Base-by-base conservation (phyloP, 768 basidiomycete species). In the Rhodotorula sphaerocarpa region DNA sequence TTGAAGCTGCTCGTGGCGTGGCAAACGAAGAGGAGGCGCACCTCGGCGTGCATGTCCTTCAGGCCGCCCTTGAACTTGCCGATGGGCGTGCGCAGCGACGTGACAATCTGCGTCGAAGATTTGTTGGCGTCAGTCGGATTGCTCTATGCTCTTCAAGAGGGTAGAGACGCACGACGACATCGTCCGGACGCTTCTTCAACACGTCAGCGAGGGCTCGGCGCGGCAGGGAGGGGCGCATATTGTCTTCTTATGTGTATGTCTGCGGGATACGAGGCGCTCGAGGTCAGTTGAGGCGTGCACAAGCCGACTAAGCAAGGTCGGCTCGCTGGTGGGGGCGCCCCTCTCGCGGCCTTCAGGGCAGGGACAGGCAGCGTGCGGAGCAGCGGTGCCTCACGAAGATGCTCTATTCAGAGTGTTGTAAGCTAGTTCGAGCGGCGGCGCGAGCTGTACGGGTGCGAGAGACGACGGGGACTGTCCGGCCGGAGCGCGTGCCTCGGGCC, bases 41-140 rank as follows among this genome's bases (percentile, higher is more conserved):
- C 63, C 44, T 64, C 63, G 21, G 63, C 59, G 50, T 65, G 63
- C 67, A 64, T 90, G 76, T 92, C 88, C 75, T 90, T 90, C 80
- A 93, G 88, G 18, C 87, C 88, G 56, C 90, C 90, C 70, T 87
- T 88, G 60, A 69, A 62, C 82, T 90, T 93, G n/a, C 90, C 92
- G 59, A 92, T 81, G 31, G 92, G 88, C 53, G 90, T 88, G 64
- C 93, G 84, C 53, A 90, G 82, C 23, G 91, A 90, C 10, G 84
- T 78, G 70, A 90, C 84, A 73, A 96, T 59, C 67, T 68, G 43
- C 31, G 28, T 10, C 25, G 16, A 18, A 9, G 18, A 25, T 20
- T 18, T 7, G 21, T 33, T 55, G 3, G 55, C 45, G 39, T 51
- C 14, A 39, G 33, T 11, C 20, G 34, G 28, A 31, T n/a, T n/a